These are phyloP conservation scores for Hawksworthiomyces lignivorus DNA, from an alignment of 2,329 filamentous ascomycete species.

Conservation along the genomic window DNA sequence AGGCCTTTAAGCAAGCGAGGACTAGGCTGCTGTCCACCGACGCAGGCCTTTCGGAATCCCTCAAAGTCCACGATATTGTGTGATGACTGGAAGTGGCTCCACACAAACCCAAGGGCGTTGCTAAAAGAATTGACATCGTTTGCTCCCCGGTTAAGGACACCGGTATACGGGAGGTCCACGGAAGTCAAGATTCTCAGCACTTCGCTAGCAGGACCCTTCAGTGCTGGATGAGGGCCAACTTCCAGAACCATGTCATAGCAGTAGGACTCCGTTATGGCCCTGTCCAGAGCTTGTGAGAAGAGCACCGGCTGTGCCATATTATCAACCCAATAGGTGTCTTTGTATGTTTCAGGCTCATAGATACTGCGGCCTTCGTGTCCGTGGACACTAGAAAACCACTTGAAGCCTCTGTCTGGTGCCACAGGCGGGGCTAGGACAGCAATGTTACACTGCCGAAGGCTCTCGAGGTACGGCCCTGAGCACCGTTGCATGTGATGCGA, in stretches of 20 bases:
- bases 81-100: slow-evolving; percentile 9
- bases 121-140: slow-evolving; percentile 12
- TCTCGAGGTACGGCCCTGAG: slow-evolving; percentile 25
- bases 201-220: slow-evolving; percentile 16
- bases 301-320: slow-evolving; percentile 24
- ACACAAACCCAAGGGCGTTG: slow-evolving; percentile 8
- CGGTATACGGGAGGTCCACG: slow-evolving; percentile 10
- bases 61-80: slow-evolving; percentile 10
- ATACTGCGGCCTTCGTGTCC: slow-evolving; percentile 14
- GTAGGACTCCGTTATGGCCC: slow-evolving; percentile 7
- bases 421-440: slow-evolving; percentile 5
- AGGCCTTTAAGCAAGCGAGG: slow-evolving; percentile 12
- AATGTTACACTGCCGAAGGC: slow-evolving; percentile 23
- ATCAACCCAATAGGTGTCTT: slow-evolving; percentile 23
- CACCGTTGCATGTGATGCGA: slow-evolving; percentile 37
- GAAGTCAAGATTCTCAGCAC: slow-evolving; percentile 18
- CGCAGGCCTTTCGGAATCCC: slow-evolving; percentile 9
- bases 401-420: slow-evolving; percentile 12
- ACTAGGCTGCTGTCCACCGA: not conserved
- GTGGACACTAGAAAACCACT: slow-evolving; percentile 35
- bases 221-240: slow-evolving; percentile 22
- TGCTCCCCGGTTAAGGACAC: slow-evolving; percentile 8
- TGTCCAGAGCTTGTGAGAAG: slow-evolving; percentile 19
- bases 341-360: slow-evolving; percentile 7
- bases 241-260: slow-evolving; percentile 17